A percentile compares a stretch with the other conserved stretches of the same genome.
Evolutionary conservation across 176 grass and related monocot species (phyloP).

Genomic region (Triticum aestivum): IWGSC_CS_RefSeq_v2.1 NC_057802.1:149318358-149318857

Average conservation of each 20-base stretch:
- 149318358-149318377: neutral
- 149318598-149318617: neutral
- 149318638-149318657: neutral
- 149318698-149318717: neutral
- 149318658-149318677: slow-evolving; percentile 5
- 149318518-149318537: slow-evolving; percentile 77
- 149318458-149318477: slow-evolving; percentile 77
- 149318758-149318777: no score
- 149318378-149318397: slow-evolving; percentile 6
- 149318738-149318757: no score
- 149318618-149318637: neutral
- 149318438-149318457: slow-evolving; percentile 40
- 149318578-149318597: neutral
- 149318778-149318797: no score
- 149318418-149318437: slow-evolving; percentile 22
- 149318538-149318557: slow-evolving; percentile 27
- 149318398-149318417: neutral
- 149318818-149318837: no score
- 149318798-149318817: no score
- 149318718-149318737: no score
- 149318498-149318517: slow-evolving; percentile 64
- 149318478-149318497: slow-evolving; percentile 61
- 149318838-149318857: no score
- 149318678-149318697: neutral
- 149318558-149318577: neutral